Conservation (phyloP, 1,284 basidiomycete genomes). For the Malassezia globosa region DNA sequence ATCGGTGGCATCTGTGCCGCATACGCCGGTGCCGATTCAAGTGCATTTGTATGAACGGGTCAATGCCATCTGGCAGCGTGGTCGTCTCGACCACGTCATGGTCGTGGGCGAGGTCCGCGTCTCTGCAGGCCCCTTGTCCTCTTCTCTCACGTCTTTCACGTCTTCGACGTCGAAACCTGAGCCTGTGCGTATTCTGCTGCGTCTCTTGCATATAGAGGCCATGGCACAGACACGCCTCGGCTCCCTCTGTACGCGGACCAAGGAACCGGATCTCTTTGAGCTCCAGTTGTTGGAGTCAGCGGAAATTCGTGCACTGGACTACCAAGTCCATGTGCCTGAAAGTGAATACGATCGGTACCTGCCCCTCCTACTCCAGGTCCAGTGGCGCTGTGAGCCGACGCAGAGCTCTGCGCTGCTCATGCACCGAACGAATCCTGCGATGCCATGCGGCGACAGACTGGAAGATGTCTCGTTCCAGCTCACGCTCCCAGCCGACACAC, state of each 20-base stretch:
- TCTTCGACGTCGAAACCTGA: slow-evolving; percentile 15
- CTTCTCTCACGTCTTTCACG: too few species aligned
- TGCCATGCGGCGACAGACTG: slow-evolving; percentile 3
- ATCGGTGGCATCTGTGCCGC: too few species aligned
- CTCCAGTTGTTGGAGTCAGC: slow-evolving; percentile 47
- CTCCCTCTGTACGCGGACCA: slow-evolving; percentile 47
- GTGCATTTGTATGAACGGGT: slow-evolving; percentile 51
- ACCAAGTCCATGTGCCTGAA: slow-evolving; percentile 52
- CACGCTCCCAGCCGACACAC: slow-evolving; percentile 3
- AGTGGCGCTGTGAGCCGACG: slow-evolving; percentile 51
- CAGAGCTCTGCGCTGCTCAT: slow-evolving; percentile 52
- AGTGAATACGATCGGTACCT: slow-evolving; percentile 44
- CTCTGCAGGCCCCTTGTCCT: background rate
- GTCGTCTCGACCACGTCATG: slow-evolving; percentile 49
- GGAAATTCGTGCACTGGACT: slow-evolving; percentile 50
- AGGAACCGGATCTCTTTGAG: slow-evolving; percentile 49
- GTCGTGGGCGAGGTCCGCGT: slow-evolving; percentile 47
- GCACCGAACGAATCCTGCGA: slow-evolving; percentile 46
- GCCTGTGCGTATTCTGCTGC: slow-evolving; percentile 48
- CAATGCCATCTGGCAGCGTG: slow-evolving; percentile 49
- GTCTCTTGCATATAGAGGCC: slow-evolving; percentile 50
- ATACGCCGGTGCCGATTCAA: slow-evolving; percentile 11
- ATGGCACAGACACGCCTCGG: slow-evolving; percentile 52
- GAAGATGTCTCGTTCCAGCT: slow-evolving; percentile 8
- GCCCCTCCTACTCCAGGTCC: slow-evolving; percentile 50